Evolutionary conservation across 805 yeast genomes (phyloP).

Genomic region (Wickerhamomyces sydowiorum): DNA sequence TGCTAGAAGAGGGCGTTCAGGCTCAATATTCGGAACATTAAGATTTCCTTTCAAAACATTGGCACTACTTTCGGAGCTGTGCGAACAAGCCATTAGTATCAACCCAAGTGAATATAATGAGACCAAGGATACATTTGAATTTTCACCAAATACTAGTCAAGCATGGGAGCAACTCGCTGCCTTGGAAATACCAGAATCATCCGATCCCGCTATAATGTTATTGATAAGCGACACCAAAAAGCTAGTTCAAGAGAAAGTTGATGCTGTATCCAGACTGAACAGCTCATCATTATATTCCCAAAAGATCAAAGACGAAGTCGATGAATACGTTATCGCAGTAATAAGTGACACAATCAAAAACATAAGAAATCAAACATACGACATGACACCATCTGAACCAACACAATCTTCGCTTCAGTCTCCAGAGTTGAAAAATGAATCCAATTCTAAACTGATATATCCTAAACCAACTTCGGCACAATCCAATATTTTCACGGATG

Average conservation of each 20-base stretch:
- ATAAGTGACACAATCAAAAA: conserved; percentile 59
- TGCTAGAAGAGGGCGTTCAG: conserved; percentile 32
- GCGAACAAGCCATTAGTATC: conserved; percentile 69
- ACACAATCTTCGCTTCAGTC: not conserved
- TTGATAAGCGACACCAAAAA: conserved; percentile 64
- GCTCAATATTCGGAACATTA: conserved; percentile 33
- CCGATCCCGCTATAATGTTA: conserved; percentile 58
- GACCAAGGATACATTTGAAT: conserved; percentile 22
- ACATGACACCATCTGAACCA: conserved; percentile 4
- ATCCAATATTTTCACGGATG: conserved; percentile 31
- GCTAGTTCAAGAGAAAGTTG: conserved; percentile 59
- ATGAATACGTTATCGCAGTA: conserved; percentile 54
- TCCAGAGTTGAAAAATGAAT: conserved; percentile 17
- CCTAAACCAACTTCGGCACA: conserved; percentile 19
- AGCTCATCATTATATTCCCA: conserved; percentile 72
- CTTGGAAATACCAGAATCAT: conserved; percentile 41
- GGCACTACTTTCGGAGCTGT: conserved; percentile 51
- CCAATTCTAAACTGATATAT: conserved; percentile 15
- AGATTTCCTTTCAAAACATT: conserved; percentile 61
- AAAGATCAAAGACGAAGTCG: conserved; percentile 74
- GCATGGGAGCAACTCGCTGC: conserved; percentile 41
- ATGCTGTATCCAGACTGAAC: conserved; percentile 62
- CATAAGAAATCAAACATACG: conserved; percentile 27
- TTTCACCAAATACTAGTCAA: conserved; percentile 57
- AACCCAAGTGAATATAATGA: conserved; percentile 60